These are phyloP conservation scores for Vanrija sp. DNA, from an alignment of 1,284 basidiomycete genomes.

Conservation along the genomic window DNA sequence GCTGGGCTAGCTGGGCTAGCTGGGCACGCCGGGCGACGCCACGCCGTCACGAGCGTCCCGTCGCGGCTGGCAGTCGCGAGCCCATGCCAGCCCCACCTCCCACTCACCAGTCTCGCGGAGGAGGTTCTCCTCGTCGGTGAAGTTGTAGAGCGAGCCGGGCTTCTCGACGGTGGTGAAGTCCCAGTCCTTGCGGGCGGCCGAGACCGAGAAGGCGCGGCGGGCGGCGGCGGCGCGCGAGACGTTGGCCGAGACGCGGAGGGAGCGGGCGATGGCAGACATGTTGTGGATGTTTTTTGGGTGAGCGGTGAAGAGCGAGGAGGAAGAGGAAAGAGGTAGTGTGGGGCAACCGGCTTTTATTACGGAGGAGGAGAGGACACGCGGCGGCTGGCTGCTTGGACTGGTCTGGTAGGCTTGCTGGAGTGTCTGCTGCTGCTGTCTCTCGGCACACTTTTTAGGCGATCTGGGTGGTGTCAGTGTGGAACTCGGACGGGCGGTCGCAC, in stretches of 20 bases:
- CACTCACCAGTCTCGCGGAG: slow-evolving; percentile 74
- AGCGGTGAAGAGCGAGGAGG: neutral
- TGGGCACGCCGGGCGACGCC: too few relatives aligned
- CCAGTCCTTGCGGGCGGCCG: slow-evolving; percentile 34
- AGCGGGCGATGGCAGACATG: slow-evolving; percentile 9
- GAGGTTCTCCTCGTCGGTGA: slow-evolving; percentile 89
- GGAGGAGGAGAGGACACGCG: too few relatives aligned
- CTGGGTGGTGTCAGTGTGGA: too few relatives aligned
- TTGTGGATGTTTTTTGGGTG: slow-evolving; percentile 5
- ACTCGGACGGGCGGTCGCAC: too few relatives aligned
- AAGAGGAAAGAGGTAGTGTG: neutral
- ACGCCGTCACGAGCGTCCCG: neutral
- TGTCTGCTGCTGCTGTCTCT: neutral
- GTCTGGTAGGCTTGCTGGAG: too few relatives aligned
- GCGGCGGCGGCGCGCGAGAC: slow-evolving; percentile 17
- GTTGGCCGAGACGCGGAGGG: slow-evolving; percentile 10
- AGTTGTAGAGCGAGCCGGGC: slow-evolving; percentile 58
- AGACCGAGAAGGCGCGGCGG: slow-evolving; percentile 19
- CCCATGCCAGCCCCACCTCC: neutral
- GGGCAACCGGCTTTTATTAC: too few relatives aligned
- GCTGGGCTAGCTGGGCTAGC: too few relatives aligned
- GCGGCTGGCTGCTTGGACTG: too few relatives aligned
- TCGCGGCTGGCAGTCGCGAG: neutral
- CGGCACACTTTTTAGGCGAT: neutral
- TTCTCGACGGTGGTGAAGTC: slow-evolving; percentile 42